phyloP scores from a whole-genome alignment of 192 early-diverging fungal genomes.

The Coemansia umbellata region DNA sequence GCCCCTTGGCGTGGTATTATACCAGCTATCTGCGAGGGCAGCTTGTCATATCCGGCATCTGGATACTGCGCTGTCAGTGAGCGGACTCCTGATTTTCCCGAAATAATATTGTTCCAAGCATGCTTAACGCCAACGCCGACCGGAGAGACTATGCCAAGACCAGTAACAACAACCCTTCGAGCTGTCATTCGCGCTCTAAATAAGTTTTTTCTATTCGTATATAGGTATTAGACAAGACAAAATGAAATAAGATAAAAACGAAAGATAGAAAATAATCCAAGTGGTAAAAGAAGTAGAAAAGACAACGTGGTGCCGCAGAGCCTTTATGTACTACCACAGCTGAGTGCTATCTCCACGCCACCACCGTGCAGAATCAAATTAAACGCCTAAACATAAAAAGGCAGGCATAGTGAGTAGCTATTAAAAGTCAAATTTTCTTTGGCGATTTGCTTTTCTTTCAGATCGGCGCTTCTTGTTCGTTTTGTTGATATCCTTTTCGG shows the following conservation, averaged over 20 bases:
- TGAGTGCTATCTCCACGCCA: too few relatives aligned
- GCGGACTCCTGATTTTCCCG: slow-evolving; percentile 71
- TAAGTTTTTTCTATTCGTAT: too few relatives aligned
- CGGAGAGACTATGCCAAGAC: slow-evolving; percentile 89
- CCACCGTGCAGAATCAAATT: too few relatives aligned
- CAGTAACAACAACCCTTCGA: slow-evolving; percentile 88
- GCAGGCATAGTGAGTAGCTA: not conserved
- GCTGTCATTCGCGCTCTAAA: slow-evolving; percentile 14
- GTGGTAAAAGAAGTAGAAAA: too few relatives aligned
- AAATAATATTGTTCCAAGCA: slow-evolving; percentile 71
- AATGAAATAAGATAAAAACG: too few relatives aligned
- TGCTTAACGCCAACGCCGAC: slow-evolving; percentile 70
- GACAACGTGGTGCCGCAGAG: too few relatives aligned
- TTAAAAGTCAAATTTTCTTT: slow-evolving; percentile 28
- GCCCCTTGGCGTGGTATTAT: slow-evolving; percentile 56
- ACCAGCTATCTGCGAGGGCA: slow-evolving; percentile 76
- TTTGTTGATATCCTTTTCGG: slow-evolving; percentile 57
- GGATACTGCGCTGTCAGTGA: slow-evolving; percentile 46
- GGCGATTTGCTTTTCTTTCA: slow-evolving; percentile 61
- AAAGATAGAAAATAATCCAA: too few relatives aligned
- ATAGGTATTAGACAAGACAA: too few relatives aligned
- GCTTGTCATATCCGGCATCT: slow-evolving; percentile 52
- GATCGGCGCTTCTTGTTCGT: slow-evolving; percentile 62
- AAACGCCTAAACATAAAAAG: not conserved
- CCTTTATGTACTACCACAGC: too few relatives aligned